Percentiles rank a stretch among this genome's conserved stretches.
Evolutionary conservation across 106 monocot genomes (phyloP).

Genomic region (Gastrodia elata): DNA sequence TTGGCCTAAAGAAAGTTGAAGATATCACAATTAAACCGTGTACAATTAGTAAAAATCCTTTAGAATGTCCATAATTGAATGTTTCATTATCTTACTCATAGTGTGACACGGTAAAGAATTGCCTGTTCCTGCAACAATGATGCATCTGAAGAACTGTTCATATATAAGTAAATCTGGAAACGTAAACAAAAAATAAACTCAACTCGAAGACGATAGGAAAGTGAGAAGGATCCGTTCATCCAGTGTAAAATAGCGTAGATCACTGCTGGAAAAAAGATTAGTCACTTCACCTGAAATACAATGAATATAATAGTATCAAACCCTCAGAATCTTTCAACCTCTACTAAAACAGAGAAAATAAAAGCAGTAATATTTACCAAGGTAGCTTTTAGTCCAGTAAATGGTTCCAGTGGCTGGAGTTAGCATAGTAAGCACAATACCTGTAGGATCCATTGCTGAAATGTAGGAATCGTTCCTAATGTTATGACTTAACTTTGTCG

Average conservation of each 20-base stretch:
- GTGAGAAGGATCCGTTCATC: conserved; percentile 69
- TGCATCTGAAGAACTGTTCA: neutral
- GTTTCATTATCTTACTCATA: conserved; percentile 32
- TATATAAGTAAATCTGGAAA: neutral
- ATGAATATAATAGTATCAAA: neutral
- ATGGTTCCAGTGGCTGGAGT: conserved; percentile 79
- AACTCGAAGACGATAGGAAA: conserved; percentile 56
- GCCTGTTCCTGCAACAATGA: conserved; percentile 44
- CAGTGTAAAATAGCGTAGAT: conserved; percentile 42
- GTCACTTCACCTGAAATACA: conserved; percentile 45
- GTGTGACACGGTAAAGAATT: conserved; percentile 59
- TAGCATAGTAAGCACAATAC: conserved; percentile 39
- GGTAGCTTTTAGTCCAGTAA: conserved; percentile 50
- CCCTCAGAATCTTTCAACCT: neutral
- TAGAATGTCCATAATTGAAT: neutral
- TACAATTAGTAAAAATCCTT: neutral
- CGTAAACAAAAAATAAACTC: conserved; percentile 12
- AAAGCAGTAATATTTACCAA: conserved; percentile 26
- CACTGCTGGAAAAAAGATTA: conserved; percentile 39
- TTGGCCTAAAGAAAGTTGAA: conserved; percentile 33
- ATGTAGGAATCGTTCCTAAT: conserved; percentile 46
- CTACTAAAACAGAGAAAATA: neutral
- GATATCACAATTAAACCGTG: neutral
- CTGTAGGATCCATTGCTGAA: conserved; percentile 50
- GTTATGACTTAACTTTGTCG: conserved; percentile 32